Evolutionary conservation across 345 rosid genomes (phyloP).

Genomic region (Eucalyptus decipiens): DNA sequence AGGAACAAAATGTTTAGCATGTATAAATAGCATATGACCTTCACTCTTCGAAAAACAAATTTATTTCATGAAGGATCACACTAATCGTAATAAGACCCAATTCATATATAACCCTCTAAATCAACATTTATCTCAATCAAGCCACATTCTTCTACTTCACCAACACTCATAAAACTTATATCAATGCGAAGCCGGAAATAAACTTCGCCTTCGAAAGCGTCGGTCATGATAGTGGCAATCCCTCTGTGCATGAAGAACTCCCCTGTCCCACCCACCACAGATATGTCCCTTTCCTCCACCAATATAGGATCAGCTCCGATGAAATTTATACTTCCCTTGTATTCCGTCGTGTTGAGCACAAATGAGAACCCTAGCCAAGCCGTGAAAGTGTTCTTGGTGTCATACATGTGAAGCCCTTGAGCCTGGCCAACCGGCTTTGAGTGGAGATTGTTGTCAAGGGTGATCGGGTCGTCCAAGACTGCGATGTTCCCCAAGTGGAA

Average conservation of each 20-base stretch:
- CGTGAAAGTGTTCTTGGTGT: constrained; percentile 27
- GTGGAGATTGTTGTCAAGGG: constrained; percentile 32
- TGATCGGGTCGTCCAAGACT: constrained; percentile 41
- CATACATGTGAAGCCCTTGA: constrained; percentile 35
- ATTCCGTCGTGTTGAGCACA: constrained; percentile 16
- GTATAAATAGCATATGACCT: not conserved
- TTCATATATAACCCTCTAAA: not conserved
- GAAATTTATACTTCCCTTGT: constrained; percentile 24
- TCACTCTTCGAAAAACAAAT: not conserved
- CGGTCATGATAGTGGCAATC: constrained; percentile 30
- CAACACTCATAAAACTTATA: constrained; percentile 37
- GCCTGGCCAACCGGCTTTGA: constrained; percentile 27
- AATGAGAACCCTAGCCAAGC: constrained; percentile 42
- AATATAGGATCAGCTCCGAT: constrained; percentile 25
- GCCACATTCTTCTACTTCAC: not conserved
- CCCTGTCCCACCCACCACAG: constrained; percentile 37
- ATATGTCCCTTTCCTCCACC: constrained; percentile 31
- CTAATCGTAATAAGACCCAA: not conserved
- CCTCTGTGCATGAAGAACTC: constrained; percentile 45
- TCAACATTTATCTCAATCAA: not conserved
- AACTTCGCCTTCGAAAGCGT: constrained; percentile 25
- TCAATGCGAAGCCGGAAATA: constrained; percentile 24
- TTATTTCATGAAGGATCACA: not conserved
- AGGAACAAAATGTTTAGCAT: not conserved
- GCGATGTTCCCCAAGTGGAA: constrained; percentile 31